These are phyloP conservation scores for Conticribra weissflogii DNA, from an alignment of 108 stramenopile species.

Conservation along the genomic window DNA sequence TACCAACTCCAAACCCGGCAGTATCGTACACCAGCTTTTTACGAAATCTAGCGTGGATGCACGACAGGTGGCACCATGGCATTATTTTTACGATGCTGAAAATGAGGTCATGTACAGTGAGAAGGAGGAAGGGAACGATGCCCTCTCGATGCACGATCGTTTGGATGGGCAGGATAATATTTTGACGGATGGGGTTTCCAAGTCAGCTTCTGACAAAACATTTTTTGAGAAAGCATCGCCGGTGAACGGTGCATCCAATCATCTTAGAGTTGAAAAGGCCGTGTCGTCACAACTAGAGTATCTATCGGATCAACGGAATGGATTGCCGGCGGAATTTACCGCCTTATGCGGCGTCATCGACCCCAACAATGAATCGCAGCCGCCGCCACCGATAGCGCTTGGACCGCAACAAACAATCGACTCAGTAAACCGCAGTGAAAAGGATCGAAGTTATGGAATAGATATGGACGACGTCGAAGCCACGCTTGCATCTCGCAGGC, in stretches of 20 bases:
- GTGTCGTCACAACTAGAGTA: too few relatives aligned
- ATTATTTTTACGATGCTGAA: conserved; percentile 37
- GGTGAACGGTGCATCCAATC: too few relatives aligned
- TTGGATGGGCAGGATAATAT: conserved; percentile 30
- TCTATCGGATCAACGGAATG: too few relatives aligned
- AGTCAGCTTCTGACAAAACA: too few relatives aligned
- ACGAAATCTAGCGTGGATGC: conserved; percentile 66
- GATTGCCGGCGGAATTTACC: too few relatives aligned
- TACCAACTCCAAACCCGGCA: conserved; percentile 76
- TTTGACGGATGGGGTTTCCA: background rate
- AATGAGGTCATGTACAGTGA: conserved; percentile 34
- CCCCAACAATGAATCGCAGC: background rate
- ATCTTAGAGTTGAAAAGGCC: too few relatives aligned
- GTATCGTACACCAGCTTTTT: conserved; percentile 72
- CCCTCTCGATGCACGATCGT: conserved; percentile 10
- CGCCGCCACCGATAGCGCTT: background rate
- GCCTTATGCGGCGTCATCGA: too few relatives aligned
- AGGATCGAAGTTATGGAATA: background rate
- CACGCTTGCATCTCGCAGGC: conserved; percentile 27
- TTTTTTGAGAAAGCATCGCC: too few relatives aligned
- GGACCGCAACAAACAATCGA: background rate
- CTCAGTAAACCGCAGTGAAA: background rate
- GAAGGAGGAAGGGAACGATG: conserved; percentile 7
- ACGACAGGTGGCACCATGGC: conserved; percentile 79
- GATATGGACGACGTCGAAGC: conserved; percentile 16